Conservation (phyloP, 768 basidiomycete genomes). For the Coprinopsis strossmayeri region DNA sequence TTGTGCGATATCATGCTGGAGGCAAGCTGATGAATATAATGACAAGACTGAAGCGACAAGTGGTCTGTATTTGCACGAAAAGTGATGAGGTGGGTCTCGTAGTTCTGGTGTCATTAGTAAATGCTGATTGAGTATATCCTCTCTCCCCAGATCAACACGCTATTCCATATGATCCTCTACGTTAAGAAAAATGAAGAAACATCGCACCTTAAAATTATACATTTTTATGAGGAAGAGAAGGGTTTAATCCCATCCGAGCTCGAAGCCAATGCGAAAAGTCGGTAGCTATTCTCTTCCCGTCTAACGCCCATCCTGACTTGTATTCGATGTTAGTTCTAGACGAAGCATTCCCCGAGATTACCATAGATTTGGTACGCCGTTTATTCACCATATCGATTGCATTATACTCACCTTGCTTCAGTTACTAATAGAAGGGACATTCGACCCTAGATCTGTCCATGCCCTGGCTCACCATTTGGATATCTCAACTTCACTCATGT, state of each 20-base stretch:
- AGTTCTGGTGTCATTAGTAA: too few relatives aligned
- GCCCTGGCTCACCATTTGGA: conserved; percentile 42
- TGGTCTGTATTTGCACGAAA: conserved; percentile 55
- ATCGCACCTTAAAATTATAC: conserved; percentile 59
- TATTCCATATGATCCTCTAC: conserved; percentile 63
- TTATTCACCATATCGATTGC: too few relatives aligned
- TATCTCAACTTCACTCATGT: conserved; percentile 52
- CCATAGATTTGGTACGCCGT: conserved; percentile 48
- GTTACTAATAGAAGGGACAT: conserved; percentile 39
- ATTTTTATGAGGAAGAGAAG: conserved; percentile 49
- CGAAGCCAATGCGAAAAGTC: conserved; percentile 65
- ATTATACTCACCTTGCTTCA: too few relatives aligned
- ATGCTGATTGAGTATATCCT: too few relatives aligned
- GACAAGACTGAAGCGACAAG: conserved; percentile 39
- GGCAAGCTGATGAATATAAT: conserved; percentile 34
- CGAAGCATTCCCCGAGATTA: conserved; percentile 60
- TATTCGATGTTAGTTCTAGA: conserved; percentile 40
- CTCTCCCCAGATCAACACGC: conserved; percentile 66
- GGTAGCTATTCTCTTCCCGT: conserved; percentile 10
- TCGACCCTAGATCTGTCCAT: conserved; percentile 39
- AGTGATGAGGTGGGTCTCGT: conserved; percentile 50
- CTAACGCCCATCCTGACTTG: not conserved
- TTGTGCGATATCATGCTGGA: conserved; percentile 28
- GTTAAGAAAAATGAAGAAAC: conserved; percentile 67
- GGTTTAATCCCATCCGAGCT: conserved; percentile 57